Percentiles rank a stretch among this genome's conserved stretches.
phyloP scores from a whole-genome alignment of 1,284 basidiomycete species.

The Coniferiporia weirii region DNA sequence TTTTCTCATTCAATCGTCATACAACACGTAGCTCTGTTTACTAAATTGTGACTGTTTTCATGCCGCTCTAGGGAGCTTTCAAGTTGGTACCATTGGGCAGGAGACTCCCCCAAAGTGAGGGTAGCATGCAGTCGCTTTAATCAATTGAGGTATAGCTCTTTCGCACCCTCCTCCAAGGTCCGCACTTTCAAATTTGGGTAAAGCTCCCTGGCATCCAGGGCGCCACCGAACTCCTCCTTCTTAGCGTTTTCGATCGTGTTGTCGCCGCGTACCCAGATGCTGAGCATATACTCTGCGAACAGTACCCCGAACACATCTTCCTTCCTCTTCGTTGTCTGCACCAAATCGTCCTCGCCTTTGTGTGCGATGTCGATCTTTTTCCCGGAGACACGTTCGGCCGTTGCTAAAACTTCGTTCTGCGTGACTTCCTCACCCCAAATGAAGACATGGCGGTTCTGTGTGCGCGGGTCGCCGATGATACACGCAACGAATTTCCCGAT shows the following conservation, averaged over 20 bases:
- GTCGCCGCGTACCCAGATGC: conserved; percentile 10
- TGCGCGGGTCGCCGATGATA: conserved; percentile 23
- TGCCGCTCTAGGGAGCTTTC: too few relatives aligned
- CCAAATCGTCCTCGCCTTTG: background rate
- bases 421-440: conserved; percentile 26
- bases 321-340: too few relatives aligned
- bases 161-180: conserved; percentile 5
- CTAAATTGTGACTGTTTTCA: too few relatives aligned
- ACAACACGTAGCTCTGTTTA: too few relatives aligned
- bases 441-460: conserved; percentile 26
- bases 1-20: too few relatives aligned
- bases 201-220: conserved; percentile 15
- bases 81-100: too few relatives aligned
- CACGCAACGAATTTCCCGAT: conserved; percentile 18
- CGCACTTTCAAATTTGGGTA: conserved; percentile 13
- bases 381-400: conserved; percentile 3
- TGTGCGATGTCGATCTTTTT: background rate
- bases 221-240: conserved; percentile 13
- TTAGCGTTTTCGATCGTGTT: conserved; percentile 18
- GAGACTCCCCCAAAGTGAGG: too few relatives aligned
- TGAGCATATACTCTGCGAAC: background rate
- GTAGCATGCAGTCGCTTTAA: too few relatives aligned
- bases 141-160: background rate
- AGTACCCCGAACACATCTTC: background rate
- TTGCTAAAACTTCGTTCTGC: conserved; percentile 9